A percentile compares a stretch with the other conserved stretches of the same genome.
Conservation (phyloP, 306 rosid genomes). For the Prunus mongolica region DNA sequence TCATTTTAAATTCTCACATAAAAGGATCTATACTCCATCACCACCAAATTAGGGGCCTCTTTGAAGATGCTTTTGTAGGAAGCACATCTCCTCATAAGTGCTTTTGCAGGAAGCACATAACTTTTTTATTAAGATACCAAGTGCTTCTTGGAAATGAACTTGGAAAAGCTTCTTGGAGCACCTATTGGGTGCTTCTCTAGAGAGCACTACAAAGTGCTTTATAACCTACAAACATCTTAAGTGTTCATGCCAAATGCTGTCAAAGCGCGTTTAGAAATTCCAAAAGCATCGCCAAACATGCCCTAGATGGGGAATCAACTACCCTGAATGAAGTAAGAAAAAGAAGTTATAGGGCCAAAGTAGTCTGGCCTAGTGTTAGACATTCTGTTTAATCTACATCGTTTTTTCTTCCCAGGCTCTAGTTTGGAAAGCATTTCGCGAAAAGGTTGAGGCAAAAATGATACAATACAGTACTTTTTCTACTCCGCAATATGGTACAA, state of each 20-base stretch:
- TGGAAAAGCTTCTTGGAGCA: not conserved
- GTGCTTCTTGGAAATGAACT: not conserved
- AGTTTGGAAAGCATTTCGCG: constrained; percentile 40
- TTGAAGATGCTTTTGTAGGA: not conserved
- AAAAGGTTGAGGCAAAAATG: constrained; percentile 50
- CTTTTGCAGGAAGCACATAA: not conserved
- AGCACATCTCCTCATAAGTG: not conserved
- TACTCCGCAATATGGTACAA: constrained; percentile 41
- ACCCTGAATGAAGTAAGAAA: not conserved
- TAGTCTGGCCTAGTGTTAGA: not conserved
- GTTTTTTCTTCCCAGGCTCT: constrained; percentile 39
- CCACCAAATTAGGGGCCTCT: not conserved
- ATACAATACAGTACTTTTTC: constrained; percentile 28
- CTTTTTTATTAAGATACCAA: no score
- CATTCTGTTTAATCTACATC: constrained; percentile 4
- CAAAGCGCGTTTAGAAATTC: not conserved
- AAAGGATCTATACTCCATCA: not conserved
- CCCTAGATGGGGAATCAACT: not conserved
- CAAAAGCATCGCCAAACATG: not conserved
- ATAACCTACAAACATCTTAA: not conserved
- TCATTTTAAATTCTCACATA: not conserved
- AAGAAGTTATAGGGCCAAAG: constrained; percentile 5
- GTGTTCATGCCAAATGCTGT: not conserved
- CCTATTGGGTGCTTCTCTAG: not conserved
- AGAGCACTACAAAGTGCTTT: not conserved